Evolutionary conservation across 805 yeast species (phyloP).

Genomic region (Teunomyces cretensis): DNA sequence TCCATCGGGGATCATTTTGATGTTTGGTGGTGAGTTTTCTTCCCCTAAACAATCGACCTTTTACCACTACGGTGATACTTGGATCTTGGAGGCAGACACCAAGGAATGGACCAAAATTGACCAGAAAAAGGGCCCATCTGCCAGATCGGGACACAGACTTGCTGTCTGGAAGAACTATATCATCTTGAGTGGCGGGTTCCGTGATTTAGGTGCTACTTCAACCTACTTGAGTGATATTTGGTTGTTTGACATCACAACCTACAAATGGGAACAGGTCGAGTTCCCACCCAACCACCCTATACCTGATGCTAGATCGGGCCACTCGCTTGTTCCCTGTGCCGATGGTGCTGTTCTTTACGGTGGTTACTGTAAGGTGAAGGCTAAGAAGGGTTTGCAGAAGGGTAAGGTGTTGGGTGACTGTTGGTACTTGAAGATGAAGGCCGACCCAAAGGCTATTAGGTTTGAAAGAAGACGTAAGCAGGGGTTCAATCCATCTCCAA

Average conservation of each 20-base stretch:
- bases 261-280: slow-evolving; percentile 89
- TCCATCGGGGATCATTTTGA: slow-evolving; percentile 79
- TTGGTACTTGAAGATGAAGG: slow-evolving; percentile 85
- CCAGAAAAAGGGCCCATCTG: slow-evolving; percentile 68
- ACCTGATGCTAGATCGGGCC: slow-evolving; percentile 95
- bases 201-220: slow-evolving; percentile 83
- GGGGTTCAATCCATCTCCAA: slow-evolving; percentile 86
- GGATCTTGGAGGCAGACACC: slow-evolving; percentile 82
- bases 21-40: slow-evolving; percentile 97
- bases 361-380: slow-evolving; percentile 91
- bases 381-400: slow-evolving; percentile 81
- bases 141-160: slow-evolving; percentile 91
- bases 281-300: slow-evolving; percentile 76
- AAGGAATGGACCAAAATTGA: slow-evolving; percentile 93
- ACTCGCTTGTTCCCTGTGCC: slow-evolving; percentile 72
- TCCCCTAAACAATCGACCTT: slow-evolving; percentile 94
- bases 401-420: slow-evolving; percentile 86
- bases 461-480: slow-evolving; percentile 91
- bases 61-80: slow-evolving; percentile 94
- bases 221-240: slow-evolving; percentile 84
- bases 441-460: slow-evolving; percentile 70
- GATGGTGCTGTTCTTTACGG: slow-evolving; percentile 90
- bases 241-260: slow-evolving; percentile 86
- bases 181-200: slow-evolving; percentile 85
- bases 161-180: slow-evolving; percentile 89